Evolutionary conservation across 2,329 filamentous ascomycete genomes (phyloP), one percentile per base, ranked within the genome.

Genomic region (Alternaria sp.): DNA sequence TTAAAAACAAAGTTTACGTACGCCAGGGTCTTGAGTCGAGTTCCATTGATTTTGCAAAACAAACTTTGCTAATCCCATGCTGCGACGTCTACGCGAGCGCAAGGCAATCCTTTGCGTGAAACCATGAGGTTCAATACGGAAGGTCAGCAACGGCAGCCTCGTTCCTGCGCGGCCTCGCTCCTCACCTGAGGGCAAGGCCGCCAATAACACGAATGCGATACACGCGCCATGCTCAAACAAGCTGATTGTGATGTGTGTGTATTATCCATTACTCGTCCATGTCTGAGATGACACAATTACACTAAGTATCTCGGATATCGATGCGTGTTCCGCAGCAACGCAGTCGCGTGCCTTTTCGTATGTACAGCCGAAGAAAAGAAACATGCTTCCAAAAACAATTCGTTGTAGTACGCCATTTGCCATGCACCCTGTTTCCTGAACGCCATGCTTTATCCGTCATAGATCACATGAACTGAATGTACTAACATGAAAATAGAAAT

Each of bases 401-500:
- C 36, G 36, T 55, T 47, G 40, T 60, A 56, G 19, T 63, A 54
- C 70, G 68, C 71, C 70, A 51, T 62, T 49, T 25, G 26, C 62
- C 52, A 73, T 72, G 67, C 71, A 66, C 57, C 69, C 40, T 46
- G 54, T 60, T 40, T 63, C 62, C 68, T 63, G 59, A 70, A 72
- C 69, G 59, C 65, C 72, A 57, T 66, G 61, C 61, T 62, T 63
- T 58, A 54, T 64, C 54, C 58, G 53, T 59, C 57, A 61, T 55
- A 55, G 46, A 68, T 54, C 59, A 67, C 32, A 65, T 62, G 47
- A 55, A 49, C 62, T 61, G 66, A 63, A 64, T 65, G 68, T 76
- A 72, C 73, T 66, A 68, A 70, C 52, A 66, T 70, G 65, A 47
- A 56, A 57, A 62, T 58, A 63, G 54, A 69, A 69, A 61, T 65